Evolutionary conservation across 495 filamentous ascomycete species (phyloP).

Genomic region (Penicillium odoratum): DNA sequence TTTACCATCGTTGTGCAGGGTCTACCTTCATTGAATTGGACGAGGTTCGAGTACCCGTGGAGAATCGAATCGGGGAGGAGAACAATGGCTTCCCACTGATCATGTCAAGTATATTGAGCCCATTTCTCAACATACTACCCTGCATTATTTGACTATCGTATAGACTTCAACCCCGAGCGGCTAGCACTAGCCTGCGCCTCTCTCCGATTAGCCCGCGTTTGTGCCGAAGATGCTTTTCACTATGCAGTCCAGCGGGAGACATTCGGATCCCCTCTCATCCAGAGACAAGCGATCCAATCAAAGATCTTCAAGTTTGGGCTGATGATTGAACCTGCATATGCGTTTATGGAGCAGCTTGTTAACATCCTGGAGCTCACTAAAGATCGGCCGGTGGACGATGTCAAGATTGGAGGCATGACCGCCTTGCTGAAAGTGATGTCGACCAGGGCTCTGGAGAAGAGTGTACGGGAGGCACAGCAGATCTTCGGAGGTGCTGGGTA

Average conservation of each 20-base stretch:
- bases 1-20: slow-evolving; percentile 22
- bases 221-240: slow-evolving; percentile 49
- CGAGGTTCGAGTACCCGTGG: slow-evolving; percentile 46
- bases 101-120: slow-evolving; percentile 42
- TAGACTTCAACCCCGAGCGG: slow-evolving; percentile 52
- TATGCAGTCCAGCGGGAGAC: slow-evolving; percentile 51
- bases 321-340: slow-evolving; percentile 50
- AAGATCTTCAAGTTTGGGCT: slow-evolving; percentile 52
- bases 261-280: slow-evolving; percentile 48
- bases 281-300: slow-evolving; percentile 45
- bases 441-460: slow-evolving; percentile 54
- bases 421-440: slow-evolving; percentile 55
- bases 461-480: slow-evolving; percentile 60
- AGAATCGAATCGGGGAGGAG: slow-evolving; percentile 45
- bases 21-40: slow-evolving; percentile 51
- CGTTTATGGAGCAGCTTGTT: slow-evolving; percentile 50
- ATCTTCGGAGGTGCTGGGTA: slow-evolving; percentile 60
- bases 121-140: neutral
- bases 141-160: neutral
- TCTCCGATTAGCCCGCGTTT: slow-evolving; percentile 46
- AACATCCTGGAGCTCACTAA: slow-evolving; percentile 46
- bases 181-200: slow-evolving; percentile 43
- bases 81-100: slow-evolving; percentile 51
- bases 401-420: slow-evolving; percentile 51
- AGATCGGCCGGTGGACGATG: slow-evolving; percentile 32